These are phyloP conservation scores for Drechslera avenae DNA, from an alignment of 2,329 filamentous ascomycete species.

Conservation along the genomic window DNA sequence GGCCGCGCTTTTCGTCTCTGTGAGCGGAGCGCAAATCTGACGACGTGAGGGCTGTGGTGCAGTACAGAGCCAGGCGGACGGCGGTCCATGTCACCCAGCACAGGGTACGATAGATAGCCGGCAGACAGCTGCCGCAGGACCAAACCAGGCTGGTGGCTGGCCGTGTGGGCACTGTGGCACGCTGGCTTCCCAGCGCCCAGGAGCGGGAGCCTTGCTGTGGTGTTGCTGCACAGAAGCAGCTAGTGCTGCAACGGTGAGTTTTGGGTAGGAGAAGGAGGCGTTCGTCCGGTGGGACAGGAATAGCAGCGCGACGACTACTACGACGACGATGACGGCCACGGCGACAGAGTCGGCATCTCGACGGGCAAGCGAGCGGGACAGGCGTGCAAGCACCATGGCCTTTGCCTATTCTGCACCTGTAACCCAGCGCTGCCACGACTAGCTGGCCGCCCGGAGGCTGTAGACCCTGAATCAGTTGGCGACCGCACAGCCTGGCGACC, in stretches of 20 bases:
- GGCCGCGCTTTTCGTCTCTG: too few relatives aligned
- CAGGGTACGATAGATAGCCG: constrained; percentile 35
- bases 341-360: not conserved
- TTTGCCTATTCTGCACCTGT: constrained; percentile 14
- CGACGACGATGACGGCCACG: constrained; percentile 12
- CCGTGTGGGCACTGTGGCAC: constrained; percentile 29
- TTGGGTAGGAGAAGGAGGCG: constrained; percentile 30
- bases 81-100: constrained; percentile 30
- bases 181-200: constrained; percentile 34
- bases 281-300: constrained; percentile 33
- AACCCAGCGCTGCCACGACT: constrained; percentile 14
- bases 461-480: constrained; percentile 17
- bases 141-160: constrained; percentile 44
- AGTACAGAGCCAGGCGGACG: constrained; percentile 34
- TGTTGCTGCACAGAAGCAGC: constrained; percentile 24
- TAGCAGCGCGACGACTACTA: constrained; percentile 20
- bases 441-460: constrained; percentile 3
- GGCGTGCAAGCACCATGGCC: too few relatives aligned
- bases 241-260: constrained; percentile 35
- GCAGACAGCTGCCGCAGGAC: constrained; percentile 42
- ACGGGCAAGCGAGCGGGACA: too few relatives aligned
- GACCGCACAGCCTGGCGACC: too few relatives aligned
- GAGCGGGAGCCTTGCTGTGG: constrained; percentile 28
- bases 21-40: constrained; percentile 36
- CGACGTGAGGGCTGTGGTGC: constrained; percentile 31